Evolutionary conservation across 2,329 filamentous ascomycete species (phyloP).

Genomic region (Penicillium sp.): DNA sequence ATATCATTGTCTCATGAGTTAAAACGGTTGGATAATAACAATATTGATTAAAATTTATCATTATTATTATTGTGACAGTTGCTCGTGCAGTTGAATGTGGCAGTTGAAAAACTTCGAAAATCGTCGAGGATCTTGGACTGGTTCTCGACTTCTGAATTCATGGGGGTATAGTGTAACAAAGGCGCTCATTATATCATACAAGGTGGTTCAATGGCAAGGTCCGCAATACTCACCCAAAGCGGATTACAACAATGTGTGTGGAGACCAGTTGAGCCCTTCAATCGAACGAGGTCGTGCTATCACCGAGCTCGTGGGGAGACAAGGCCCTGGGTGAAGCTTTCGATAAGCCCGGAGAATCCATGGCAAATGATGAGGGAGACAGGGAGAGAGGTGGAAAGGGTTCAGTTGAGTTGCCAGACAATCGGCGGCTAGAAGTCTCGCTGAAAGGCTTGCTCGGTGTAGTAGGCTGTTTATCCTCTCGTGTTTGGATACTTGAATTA

Average conservation of each 20-base stretch:
- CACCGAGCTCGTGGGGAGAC: constrained; percentile 5
- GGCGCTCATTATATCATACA: constrained; percentile 12
- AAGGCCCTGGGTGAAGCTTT: constrained; percentile 10
- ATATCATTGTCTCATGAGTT: no score
- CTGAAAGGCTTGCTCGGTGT: constrained; percentile 5
- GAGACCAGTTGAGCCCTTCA: background rate
- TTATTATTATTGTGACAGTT: background rate
- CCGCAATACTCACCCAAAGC: background rate
- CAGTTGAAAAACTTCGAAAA: background rate
- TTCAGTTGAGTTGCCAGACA: constrained; percentile 27
- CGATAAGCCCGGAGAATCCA: constrained; percentile 4
- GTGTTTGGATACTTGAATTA: constrained; percentile 8
- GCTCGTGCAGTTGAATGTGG: background rate
- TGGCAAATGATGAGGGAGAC: constrained; percentile 7
- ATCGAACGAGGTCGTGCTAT: background rate
- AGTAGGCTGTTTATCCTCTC: constrained; percentile 7
- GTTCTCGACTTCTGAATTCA: constrained; percentile 6
- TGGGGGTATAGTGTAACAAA: constrained; percentile 10
- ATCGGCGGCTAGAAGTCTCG: constrained; percentile 17
- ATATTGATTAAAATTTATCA: background rate
- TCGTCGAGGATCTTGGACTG: background rate
- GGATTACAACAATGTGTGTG: background rate
- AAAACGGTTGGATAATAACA: background rate
- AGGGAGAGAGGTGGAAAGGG: constrained; percentile 35
- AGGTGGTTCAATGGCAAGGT: background rate